These are phyloP conservation scores for Chloromonas sp. DNA, from an alignment of 163 green algal genomes.

Conservation along the genomic window DNA sequence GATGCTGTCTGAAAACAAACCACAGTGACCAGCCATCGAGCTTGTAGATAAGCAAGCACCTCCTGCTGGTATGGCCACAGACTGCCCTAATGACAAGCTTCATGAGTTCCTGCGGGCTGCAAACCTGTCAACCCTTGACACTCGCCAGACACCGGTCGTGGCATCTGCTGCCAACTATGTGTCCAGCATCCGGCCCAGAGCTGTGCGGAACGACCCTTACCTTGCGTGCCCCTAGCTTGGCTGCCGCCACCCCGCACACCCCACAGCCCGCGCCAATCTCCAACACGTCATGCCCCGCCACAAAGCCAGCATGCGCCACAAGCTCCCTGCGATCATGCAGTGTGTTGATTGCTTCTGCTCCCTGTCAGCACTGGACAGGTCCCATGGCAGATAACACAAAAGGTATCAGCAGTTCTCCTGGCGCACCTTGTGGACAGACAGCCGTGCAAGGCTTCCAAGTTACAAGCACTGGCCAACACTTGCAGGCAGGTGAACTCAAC, in stretches of 20 bases:
- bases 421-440: too few relatives aligned
- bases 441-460: too few relatives aligned
- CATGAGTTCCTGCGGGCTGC: background rate
- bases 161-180: background rate
- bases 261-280: conserved; percentile 77
- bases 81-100: background rate
- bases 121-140: background rate
- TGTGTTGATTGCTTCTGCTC: too few relatives aligned
- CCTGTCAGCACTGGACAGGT: too few relatives aligned
- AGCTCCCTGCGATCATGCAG: conserved; percentile 43
- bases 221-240: conserved; percentile 52
- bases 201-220: conserved; percentile 21
- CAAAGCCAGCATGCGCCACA: conserved; percentile 39
- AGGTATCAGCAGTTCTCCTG: too few relatives aligned
- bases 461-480: too few relatives aligned
- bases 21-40: too few relatives aligned
- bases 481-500: too few relatives aligned
- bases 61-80: too few relatives aligned
- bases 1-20: too few relatives aligned
- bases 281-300: conserved; percentile 54
- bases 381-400: too few relatives aligned
- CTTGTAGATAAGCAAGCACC: too few relatives aligned
- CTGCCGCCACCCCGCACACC: conserved; percentile 66
- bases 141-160: background rate
- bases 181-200: background rate